Base-by-base conservation (phyloP, 2,329 filamentous ascomycete species). In the Colletotrichum sansevieriae region DNA sequence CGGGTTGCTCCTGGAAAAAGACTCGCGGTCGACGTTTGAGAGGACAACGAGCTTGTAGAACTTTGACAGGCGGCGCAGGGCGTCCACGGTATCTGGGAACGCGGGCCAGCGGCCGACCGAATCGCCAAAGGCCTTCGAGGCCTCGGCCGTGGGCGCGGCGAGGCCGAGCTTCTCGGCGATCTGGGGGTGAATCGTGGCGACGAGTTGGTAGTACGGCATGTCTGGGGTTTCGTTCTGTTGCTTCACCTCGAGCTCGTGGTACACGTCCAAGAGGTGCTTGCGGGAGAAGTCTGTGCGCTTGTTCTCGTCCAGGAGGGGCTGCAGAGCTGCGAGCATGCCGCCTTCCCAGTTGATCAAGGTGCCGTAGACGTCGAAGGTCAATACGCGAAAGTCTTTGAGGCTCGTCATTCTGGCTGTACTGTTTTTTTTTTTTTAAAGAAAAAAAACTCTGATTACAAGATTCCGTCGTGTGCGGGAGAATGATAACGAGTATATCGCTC, bases 311-410 rank as follows among this genome's bases (percentile, higher is more conserved):
- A 88, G 78, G 12, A 88, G 76, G 0, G 87, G 83, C 44, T 80
- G 76, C 3, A 94, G 83, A 3, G 85, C 83, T 2, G 78, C 71
- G 51, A 87, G 76, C 62, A 93, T 85, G 57, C 91, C 91, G 3
- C 82, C 78, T 78, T 94, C 91, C 92, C 91, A 94, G 81, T 95
- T 91, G 65, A 95, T 89, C 2, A 95, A 84, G 0, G 93, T 95
- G 76, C 92, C 92, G 77, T 93, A 95, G 80, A 92, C 89, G 78
- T 96, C 92, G 79, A 95, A 94, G 72, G 88, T 90, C 56, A 94
- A 86, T 61, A 80, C 76, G 15, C 73, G 73, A 70, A 76, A 83
- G 63, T 75, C 74, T 29, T 73, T 75, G 63, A 71, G 57, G 44
- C 44, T 44, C 15, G 68, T 2, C 70, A 71, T 71, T 12, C 8